Conservation (phyloP, 148 eudicot genomes). For the Agrostemma githago region DNA sequence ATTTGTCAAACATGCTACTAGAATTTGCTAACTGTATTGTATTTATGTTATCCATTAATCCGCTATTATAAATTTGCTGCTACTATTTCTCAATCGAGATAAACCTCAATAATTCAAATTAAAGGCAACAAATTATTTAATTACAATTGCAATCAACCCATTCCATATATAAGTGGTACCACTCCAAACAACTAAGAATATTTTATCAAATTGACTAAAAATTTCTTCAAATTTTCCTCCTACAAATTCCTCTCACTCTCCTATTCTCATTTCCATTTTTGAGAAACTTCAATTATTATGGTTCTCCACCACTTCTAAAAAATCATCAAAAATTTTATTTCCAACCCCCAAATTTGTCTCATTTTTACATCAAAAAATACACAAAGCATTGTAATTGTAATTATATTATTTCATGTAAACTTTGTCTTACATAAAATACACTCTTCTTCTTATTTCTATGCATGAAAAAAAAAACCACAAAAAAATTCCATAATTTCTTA, state of each 20-base stretch:
- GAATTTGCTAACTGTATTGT: too few species aligned
- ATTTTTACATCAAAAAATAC: slow-evolving; percentile 6
- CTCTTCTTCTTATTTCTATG: slow-evolving; percentile 10
- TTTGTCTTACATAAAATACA: background rate
- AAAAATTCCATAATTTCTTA: background rate
- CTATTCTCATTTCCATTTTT: slow-evolving; percentile 2
- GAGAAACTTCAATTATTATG: slow-evolving; percentile 24
- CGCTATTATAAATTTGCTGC: too few species aligned
- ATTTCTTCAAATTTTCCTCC: slow-evolving; percentile 7
- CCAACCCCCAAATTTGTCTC: slow-evolving; percentile 27
- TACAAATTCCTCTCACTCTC: slow-evolving; percentile 11
- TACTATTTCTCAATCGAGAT: too few species aligned
- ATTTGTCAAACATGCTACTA: too few species aligned
- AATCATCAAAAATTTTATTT: background rate
- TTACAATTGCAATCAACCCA: background rate
- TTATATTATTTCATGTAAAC: background rate
- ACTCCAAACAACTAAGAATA: slow-evolving; percentile 14
- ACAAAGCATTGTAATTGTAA: background rate
- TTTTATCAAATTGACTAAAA: slow-evolving; percentile 10
- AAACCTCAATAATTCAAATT: too few species aligned
- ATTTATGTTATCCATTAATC: too few species aligned
- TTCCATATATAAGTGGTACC: background rate
- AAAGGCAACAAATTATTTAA: background rate
- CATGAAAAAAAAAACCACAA: slow-evolving; percentile 15
- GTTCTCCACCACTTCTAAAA: slow-evolving; percentile 25